phyloP scores from a whole-genome alignment of 2,329 filamentous ascomycete genomes.

The Fusarium sp. region DNA sequence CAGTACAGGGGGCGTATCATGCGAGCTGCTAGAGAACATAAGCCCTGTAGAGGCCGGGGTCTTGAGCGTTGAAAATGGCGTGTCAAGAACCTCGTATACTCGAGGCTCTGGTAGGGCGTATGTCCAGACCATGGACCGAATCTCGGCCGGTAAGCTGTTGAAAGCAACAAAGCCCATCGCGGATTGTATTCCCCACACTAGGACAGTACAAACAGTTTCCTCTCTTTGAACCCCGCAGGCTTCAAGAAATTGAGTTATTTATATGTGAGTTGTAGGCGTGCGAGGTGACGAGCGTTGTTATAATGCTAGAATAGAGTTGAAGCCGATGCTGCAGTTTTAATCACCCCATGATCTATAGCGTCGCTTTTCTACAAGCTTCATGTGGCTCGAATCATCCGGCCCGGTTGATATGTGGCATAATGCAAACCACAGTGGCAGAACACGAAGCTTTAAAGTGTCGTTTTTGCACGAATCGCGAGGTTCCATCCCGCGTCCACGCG shows the following conservation, averaged over 20 bases:
- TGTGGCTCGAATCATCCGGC: conserved; percentile 15
- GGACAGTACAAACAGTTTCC: neutral
- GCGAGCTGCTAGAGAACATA: conserved; percentile 30
- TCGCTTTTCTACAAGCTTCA: conserved; percentile 5
- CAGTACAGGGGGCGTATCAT: conserved; percentile 22
- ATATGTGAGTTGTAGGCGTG: neutral
- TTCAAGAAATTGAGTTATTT: neutral
- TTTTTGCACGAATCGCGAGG: conserved; percentile 36
- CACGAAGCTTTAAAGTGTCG: conserved; percentile 7
- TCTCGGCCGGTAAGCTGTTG: conserved; percentile 25
- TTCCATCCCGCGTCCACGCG: neutral
- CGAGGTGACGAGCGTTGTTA: neutral
- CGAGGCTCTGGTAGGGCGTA: conserved; percentile 29
- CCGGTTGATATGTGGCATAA: conserved; percentile 10
- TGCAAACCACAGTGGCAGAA: neutral
- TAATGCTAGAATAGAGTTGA: neutral
- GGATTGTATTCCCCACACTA: neutral
- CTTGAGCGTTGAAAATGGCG: conserved; percentile 29
- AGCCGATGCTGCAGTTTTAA: neutral
- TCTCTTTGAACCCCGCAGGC: neutral
- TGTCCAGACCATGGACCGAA: conserved; percentile 33
- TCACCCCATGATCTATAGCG: conserved; percentile 31
- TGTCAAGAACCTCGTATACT: conserved; percentile 35
- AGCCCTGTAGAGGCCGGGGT: conserved; percentile 27
- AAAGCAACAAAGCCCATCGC: conserved; percentile 23